phyloP scores from a whole-genome alignment of 2,329 filamentous ascomycete genomes.

The Colletotrichum tabaci region DNA sequence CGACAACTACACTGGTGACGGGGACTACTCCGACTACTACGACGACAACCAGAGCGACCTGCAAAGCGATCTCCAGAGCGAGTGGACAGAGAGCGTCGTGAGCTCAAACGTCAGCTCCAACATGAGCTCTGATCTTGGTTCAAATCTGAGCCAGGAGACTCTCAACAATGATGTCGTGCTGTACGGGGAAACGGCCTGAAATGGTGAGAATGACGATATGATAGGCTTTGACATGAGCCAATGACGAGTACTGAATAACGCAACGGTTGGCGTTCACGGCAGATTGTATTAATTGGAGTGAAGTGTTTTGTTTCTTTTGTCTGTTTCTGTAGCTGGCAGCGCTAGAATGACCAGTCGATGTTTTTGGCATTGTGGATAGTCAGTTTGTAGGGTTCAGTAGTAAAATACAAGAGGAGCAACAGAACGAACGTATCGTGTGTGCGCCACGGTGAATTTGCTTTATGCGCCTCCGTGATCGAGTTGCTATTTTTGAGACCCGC shows the following conservation, averaged over 20 bases:
- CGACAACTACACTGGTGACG: constrained; percentile 55
- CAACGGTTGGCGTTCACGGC: constrained; percentile 16
- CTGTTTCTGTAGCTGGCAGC: constrained; percentile 22
- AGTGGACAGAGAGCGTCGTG: constrained; percentile 64
- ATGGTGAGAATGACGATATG: neutral
- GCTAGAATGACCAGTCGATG: constrained; percentile 5
- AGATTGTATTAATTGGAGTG: constrained; percentile 18
- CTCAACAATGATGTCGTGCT: constrained; percentile 50
- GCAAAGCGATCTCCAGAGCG: constrained; percentile 53
- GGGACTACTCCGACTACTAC: constrained; percentile 51
- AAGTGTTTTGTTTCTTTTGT: constrained; percentile 26
- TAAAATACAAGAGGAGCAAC: constrained; percentile 12
- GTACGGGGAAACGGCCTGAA: constrained; percentile 48
- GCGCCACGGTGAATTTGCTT: neutral
- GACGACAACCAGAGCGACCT: constrained; percentile 50
- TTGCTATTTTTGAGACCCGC: neutral
- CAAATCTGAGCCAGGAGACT: constrained; percentile 43
- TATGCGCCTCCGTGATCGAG: neutral
- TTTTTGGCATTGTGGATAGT: constrained; percentile 14
- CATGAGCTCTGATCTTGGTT: constrained; percentile 26
- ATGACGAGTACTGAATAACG: constrained; percentile 4
- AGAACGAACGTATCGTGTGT: neutral
- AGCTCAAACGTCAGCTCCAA: constrained; percentile 30
- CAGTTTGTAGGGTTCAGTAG: neutral
- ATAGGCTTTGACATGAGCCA: neutral